Conservation (phyloP, 1,284 basidiomycete species). For the Calocybe gambosa region DNA sequence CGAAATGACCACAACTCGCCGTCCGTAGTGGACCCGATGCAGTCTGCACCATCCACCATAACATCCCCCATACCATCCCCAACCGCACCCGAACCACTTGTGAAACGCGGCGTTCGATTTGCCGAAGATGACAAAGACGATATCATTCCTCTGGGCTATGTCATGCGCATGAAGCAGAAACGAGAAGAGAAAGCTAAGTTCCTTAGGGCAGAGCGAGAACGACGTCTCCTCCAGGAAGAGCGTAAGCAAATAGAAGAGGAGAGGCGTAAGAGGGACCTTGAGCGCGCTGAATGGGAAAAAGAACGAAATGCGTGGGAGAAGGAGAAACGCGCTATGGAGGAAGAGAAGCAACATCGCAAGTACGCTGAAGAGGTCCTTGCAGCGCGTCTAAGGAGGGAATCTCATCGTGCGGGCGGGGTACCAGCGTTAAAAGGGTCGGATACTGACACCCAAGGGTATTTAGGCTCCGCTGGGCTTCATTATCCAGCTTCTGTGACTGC, state of each 20-base stretch:
- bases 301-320: conserved; percentile 49
- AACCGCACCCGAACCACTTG: conserved; percentile 19
- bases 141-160: conserved; percentile 58
- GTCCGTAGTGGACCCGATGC: conserved; percentile 5
- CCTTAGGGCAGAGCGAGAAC: conserved; percentile 48
- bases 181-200: conserved; percentile 68
- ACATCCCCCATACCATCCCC: conserved; percentile 9
- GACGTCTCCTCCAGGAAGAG: conserved; percentile 28
- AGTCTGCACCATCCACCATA: conserved; percentile 11
- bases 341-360: conserved; percentile 45
- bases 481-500: conserved; percentile 29
- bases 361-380: conserved; percentile 59
- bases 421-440: conserved; percentile 22
- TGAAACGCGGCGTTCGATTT: conserved; percentile 64
- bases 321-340: conserved; percentile 50
- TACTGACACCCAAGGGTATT: conserved; percentile 9
- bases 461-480: conserved; percentile 11
- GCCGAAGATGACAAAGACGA: conserved; percentile 64
- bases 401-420: conserved; percentile 40
- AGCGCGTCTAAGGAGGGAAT: conserved; percentile 55
- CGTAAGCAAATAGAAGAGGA: conserved; percentile 42
- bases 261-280: conserved; percentile 38
- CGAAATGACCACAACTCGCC: conserved; percentile 35
- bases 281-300: conserved; percentile 45
- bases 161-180: conserved; percentile 61